Evolutionary conservation across 2,329 filamentous ascomycete genomes (phyloP), one percentile per base, ranked within the genome.

Genomic region (Botrytis paeoniae): DNA sequence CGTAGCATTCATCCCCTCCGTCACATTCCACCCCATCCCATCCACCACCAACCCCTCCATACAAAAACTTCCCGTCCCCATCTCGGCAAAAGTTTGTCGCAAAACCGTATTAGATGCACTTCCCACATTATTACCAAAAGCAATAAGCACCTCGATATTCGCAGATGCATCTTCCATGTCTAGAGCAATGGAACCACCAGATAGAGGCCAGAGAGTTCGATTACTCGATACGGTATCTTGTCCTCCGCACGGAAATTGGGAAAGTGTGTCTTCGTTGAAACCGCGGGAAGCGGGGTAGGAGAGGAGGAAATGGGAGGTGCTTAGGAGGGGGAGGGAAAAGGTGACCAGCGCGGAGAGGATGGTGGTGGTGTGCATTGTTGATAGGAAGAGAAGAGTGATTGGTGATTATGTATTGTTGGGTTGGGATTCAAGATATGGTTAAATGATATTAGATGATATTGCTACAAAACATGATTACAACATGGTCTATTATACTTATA

Each of bases 1-100:
- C 20, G 89, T 91, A 18, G 87, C 92, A 66, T 87, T 85, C 76
- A 87, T 86, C 62, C 92, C 92, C 39, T 92, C 89, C 35, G 81
- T 82, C 69, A 86, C 84, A 59, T 76, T 76, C 32, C 88, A 75
- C 6, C 82, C 83, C 16, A 79, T 4, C 10, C n/a, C n/a, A 39
- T 6, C 18, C 22, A 92, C 81, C 43, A 82, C 80, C 22, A 94
- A 82, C 75, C 85, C 81, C 16, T 89, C 87, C 43, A 94, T 79
- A 82, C 92, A 95, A 79, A 94, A 91, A 64, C 85, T 84, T 66
- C 92, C 91, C 20, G 76, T 64, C 20, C 79, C 79, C 29, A 69
- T 63, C 64, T 79, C 75, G 6, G 37, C 64, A 74, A 79, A 75
- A 35, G 77, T 78, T 5, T 62, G 70, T 25, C 74, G 69, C 29